phyloP scores from a whole-genome alignment of 2,329 filamentous ascomycete genomes.

The Thelonectria discophora region DNA sequence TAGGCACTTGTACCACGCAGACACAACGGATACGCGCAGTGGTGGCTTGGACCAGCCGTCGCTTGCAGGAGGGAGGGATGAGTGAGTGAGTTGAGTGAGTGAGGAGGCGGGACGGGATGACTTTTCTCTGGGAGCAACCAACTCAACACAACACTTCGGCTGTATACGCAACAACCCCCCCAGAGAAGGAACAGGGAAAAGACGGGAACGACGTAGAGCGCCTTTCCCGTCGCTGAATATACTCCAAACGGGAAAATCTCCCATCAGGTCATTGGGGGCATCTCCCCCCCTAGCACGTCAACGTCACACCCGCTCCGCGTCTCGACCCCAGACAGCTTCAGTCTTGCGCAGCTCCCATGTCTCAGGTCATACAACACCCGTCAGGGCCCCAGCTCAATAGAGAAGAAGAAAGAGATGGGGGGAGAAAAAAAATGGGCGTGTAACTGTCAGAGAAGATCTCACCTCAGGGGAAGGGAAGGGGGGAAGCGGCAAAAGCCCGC shows the following conservation, averaged over 20 bases:
- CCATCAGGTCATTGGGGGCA: not conserved
- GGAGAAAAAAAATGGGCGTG: slow-evolving; percentile 28
- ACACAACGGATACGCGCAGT: slow-evolving; percentile 35
- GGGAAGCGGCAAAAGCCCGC: not conserved
- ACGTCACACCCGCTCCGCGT: slow-evolving; percentile 21
- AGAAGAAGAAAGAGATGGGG: too few species aligned
- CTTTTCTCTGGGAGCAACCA: too few species aligned
- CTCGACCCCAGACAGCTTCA: slow-evolving; percentile 30
- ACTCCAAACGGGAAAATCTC: not conserved
- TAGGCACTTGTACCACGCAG: slow-evolving; percentile 31
- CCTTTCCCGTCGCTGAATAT: not conserved
- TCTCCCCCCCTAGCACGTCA: slow-evolving; percentile 7
- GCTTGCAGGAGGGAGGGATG: slow-evolving; percentile 26
- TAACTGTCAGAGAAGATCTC: slow-evolving; percentile 47
- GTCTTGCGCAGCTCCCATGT: slow-evolving; percentile 28
- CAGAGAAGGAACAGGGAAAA: too few species aligned
- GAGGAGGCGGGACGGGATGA: slow-evolving; percentile 1
- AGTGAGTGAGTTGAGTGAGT: too few species aligned
- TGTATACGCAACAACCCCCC: too few species aligned
- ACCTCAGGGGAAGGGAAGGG: slow-evolving; percentile 8
- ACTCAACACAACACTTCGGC: too few species aligned
- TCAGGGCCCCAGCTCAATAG: too few species aligned
- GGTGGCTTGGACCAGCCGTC: slow-evolving; percentile 28
- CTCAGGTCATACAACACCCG: slow-evolving; percentile 49
- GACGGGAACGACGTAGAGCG: too few species aligned